Conservation (phyloP, 768 basidiomycete species). For the Tephrocybe sp. region DNA sequence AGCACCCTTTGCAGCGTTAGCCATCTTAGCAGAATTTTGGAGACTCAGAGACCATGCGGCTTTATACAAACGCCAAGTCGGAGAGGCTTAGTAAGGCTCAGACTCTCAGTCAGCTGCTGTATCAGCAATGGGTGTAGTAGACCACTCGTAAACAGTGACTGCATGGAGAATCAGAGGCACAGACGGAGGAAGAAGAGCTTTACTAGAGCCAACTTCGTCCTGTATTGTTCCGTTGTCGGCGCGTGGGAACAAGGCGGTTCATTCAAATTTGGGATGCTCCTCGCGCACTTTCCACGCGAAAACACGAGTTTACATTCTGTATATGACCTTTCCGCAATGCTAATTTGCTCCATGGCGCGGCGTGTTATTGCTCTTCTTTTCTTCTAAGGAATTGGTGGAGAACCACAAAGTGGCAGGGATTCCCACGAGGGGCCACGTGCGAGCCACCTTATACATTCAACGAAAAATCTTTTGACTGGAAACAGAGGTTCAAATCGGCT, state of each 20-base stretch:
- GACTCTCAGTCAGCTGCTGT: too few relatives aligned
- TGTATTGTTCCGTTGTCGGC: background rate
- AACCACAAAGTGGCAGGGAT: background rate
- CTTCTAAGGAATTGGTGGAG: background rate
- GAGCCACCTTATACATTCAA: background rate
- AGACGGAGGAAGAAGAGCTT: too few relatives aligned
- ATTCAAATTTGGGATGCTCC: background rate
- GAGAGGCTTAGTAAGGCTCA: too few relatives aligned
- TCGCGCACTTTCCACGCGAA: background rate
- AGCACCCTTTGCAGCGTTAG: slow-evolving; percentile 9
- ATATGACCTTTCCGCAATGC: background rate
- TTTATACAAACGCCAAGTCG: too few relatives aligned
- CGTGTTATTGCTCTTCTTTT: background rate
- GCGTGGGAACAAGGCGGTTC: slow-evolving; percentile 2
- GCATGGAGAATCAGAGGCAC: too few relatives aligned
- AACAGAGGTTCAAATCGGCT: slow-evolving; percentile 11
- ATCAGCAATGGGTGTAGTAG: too few relatives aligned
- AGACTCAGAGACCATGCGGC: too few relatives aligned
- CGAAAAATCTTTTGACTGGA: slow-evolving; percentile 7
- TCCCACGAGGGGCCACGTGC: slow-evolving; percentile 11
- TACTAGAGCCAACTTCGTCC: too few relatives aligned
- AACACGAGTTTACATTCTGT: background rate
- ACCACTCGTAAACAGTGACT: too few relatives aligned
- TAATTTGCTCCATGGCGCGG: background rate
- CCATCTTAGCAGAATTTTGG: background rate